Evolutionary conservation across 768 basidiomycete species (phyloP), one percentile per base, ranked within the genome.

Genomic region (Lactifluus piperatus): DNA sequence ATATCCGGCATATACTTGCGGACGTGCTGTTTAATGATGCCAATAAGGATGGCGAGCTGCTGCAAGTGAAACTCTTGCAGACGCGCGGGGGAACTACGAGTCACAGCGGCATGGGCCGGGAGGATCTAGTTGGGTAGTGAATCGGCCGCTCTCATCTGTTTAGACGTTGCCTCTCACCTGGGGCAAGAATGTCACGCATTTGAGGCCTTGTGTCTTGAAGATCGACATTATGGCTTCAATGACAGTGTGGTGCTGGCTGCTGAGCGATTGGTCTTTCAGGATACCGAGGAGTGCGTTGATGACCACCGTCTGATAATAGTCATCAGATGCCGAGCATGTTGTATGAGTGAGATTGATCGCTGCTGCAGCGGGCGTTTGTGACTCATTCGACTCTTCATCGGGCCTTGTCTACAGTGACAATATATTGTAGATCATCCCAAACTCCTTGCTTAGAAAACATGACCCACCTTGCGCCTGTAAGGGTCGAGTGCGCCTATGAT

Each of bases 201-300:
- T 94, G 68, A 98, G 74, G 14, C 95, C 94, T 68, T 98, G 94
- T 0, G 94, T 97, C 72, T 94, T 94, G 80, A 98, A 99, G 61
- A 99, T 98, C 47, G 92, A 88, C 92, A 98, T 97, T 65, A 99
- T 88, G 1, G 94, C 94, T 70, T 98, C 94, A 57, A 98, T 94
- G 48, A 94, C 95, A 24, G 85, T 88, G 67, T 97, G 88, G 66
- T 97, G 94, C 66, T 91, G 86, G 56, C 77, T 84, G 67, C 81
- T 88, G 60, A 97, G 78, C 1, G 93, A 85, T 54, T 90, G 85
- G 69, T 99, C 97, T 68, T 86, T 90, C 62, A 99, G 71, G 58
- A 99, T 88, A 43, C 83, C 80, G 34, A 98, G 79, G 10, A 99
- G 79, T 0, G 93, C 81, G 27, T 83, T 88, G 69, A 99, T 91